A percentile compares a stretch with the other conserved stretches of the same genome.
Conservation (phyloP, 163 green algal species). For the Volvox carteri region DNA sequence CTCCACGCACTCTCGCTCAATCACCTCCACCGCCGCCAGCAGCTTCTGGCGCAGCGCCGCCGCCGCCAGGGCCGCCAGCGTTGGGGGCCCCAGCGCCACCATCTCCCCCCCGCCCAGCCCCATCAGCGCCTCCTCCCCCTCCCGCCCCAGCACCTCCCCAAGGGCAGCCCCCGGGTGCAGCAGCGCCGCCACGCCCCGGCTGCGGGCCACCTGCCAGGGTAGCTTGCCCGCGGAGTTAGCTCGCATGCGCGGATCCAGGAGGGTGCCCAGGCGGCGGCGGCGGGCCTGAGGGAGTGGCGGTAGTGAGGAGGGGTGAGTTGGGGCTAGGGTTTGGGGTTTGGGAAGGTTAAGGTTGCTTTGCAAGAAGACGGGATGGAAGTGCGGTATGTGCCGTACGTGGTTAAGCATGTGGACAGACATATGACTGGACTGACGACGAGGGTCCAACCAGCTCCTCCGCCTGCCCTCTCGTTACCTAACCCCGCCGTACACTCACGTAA, state of each 20-base stretch:
- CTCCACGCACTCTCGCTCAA: slow-evolving; percentile 24
- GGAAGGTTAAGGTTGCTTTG: too few relatives aligned
- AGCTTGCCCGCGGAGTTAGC: slow-evolving; percentile 8
- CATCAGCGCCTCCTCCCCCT: background rate
- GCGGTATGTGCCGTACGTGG: too few relatives aligned
- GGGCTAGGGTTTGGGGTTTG: too few relatives aligned
- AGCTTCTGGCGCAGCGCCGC: slow-evolving; percentile 37
- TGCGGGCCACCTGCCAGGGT: slow-evolving; percentile 31
- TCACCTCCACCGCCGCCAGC: slow-evolving; percentile 32
- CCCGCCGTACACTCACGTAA: slow-evolving; percentile 49
- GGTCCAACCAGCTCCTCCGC: too few relatives aligned
- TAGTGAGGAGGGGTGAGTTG: too few relatives aligned
- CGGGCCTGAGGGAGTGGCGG: background rate
- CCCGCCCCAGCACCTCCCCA: background rate
- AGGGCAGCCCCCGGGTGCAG: background rate
- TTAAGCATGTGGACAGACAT: too few relatives aligned
- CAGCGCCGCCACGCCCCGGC: background rate
- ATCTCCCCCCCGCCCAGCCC: background rate
- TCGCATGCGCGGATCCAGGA: slow-evolving; percentile 30
- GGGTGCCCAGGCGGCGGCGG: slow-evolving; percentile 14
- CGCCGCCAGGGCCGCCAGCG: slow-evolving; percentile 40
- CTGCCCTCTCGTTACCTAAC: too few relatives aligned
- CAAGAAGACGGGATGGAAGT: too few relatives aligned
- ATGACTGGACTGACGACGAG: too few relatives aligned
- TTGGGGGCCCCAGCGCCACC: slow-evolving; percentile 20